A percentile compares a stretch with the other conserved stretches of the same genome.
phyloP scores from a whole-genome alignment of 768 basidiomycete genomes.

The Postia placenta region DNA sequence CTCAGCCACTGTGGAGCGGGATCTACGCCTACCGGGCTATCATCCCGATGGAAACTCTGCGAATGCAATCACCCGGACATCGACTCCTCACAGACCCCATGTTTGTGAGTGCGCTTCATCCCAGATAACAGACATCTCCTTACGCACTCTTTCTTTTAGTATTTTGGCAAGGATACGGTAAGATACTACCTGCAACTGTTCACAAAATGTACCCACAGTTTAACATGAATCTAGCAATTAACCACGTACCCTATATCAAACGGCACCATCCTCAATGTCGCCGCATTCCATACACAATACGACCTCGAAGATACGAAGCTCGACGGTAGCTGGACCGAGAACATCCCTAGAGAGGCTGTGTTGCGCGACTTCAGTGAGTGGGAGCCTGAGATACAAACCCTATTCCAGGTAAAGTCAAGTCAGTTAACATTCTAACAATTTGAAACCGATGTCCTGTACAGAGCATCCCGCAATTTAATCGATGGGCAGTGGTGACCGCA shows the following conservation, averaged over 20 bases:
- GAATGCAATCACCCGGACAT: conserved; percentile 10
- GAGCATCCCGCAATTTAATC: neutral
- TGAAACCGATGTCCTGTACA: neutral
- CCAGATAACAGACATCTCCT: neutral
- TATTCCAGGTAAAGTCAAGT: conserved; percentile 39
- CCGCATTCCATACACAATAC: conserved; percentile 45
- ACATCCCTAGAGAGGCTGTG: conserved; percentile 40
- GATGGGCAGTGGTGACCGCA: conserved; percentile 60
- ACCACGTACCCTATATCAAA: conserved; percentile 57
- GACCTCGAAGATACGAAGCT: conserved; percentile 47
- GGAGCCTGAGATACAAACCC: conserved; percentile 53
- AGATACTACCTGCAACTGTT: too few relatives aligned
- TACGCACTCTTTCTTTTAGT: conserved; percentile 31
- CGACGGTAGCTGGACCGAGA: conserved; percentile 45
- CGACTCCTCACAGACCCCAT: conserved; percentile 16
- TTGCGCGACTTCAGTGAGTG: conserved; percentile 40
- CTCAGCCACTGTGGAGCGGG: conserved; percentile 56
- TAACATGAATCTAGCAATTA: conserved; percentile 50
- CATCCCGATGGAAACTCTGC: conserved; percentile 35
- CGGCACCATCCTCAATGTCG: conserved; percentile 57
- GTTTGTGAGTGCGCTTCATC: conserved; percentile 11
- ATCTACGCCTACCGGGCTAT: conserved; percentile 51
- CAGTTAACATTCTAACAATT: neutral
- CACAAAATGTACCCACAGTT: too few relatives aligned
- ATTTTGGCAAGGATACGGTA: conserved; percentile 38